Evolutionary conservation across 2,329 filamentous ascomycete genomes (phyloP).

Genomic region (Beauveria sp.): DNA sequence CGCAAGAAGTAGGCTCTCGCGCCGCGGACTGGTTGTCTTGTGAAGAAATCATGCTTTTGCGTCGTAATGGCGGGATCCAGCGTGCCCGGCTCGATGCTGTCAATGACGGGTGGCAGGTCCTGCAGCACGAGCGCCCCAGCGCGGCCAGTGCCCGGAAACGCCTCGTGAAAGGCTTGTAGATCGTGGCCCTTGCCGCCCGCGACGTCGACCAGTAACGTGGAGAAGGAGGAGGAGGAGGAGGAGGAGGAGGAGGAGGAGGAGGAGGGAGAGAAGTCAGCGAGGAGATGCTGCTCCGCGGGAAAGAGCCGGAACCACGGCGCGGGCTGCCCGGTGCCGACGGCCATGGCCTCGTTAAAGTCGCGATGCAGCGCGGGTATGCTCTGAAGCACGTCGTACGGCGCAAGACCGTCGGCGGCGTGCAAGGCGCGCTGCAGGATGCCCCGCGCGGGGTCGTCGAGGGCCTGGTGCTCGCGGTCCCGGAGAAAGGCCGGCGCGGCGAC

Average conservation of each 20-base stretch:
- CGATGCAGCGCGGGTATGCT: not conserved
- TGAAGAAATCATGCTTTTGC: slow-evolving; percentile 28
- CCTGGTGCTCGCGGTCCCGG: not conserved
- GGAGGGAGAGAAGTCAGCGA: slow-evolving; percentile 16
- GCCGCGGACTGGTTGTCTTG: slow-evolving; percentile 25
- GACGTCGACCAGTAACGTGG: slow-evolving; percentile 22
- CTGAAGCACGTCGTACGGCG: not conserved
- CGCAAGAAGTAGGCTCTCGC: slow-evolving; percentile 20
- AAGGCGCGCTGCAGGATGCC: not conserved
- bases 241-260: not conserved
- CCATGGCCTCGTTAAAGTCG: not conserved
- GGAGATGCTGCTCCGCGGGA: slow-evolving; percentile 20
- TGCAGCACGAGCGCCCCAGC: slow-evolving; percentile 19
- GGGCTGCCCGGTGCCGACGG: not conserved
- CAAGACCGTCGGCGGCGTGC: not conserved
- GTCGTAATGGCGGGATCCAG: slow-evolving; percentile 18
- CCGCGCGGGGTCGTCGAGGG: not conserved
- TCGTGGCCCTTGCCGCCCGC: slow-evolving; percentile 24
- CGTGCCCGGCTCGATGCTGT: slow-evolving; percentile 13
- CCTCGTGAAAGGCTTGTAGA: slow-evolving; percentile 18
- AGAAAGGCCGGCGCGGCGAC: not conserved
- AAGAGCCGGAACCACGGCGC: slow-evolving; percentile 7
- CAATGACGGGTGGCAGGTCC: slow-evolving; percentile 19
- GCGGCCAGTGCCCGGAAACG: slow-evolving; percentile 16
- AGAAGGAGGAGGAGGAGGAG: not conserved